Percentiles rank a stretch among this genome's conserved stretches.
phyloP scores from a whole-genome alignment of 495 filamentous ascomycete species.

The Aspergillus asperescens region DNA sequence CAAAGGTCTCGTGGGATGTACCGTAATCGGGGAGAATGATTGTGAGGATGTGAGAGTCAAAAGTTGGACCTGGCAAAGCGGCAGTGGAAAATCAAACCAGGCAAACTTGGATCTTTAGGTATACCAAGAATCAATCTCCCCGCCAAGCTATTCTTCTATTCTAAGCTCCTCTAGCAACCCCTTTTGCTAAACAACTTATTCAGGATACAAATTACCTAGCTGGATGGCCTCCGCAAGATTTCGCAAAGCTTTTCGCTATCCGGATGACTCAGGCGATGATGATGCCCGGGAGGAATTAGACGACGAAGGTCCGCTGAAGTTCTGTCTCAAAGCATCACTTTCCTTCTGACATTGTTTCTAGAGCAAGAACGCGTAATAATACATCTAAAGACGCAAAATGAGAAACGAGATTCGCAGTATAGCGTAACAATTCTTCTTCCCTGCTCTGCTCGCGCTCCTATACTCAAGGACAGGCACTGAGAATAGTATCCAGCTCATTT shows the following conservation, averaged over 20 bases:
- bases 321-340: neutral
- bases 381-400: constrained; percentile 52
- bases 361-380: constrained; percentile 70
- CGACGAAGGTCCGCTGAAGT: constrained; percentile 50
- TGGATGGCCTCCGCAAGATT: constrained; percentile 50
- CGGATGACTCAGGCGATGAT: constrained; percentile 46
- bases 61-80: constrained; percentile 5
- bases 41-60: neutral
- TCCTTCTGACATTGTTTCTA: constrained; percentile 26
- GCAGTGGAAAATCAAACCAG: constrained; percentile 26
- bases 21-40: neutral
- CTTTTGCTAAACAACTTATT: neutral
- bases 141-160: neutral
- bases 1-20: neutral
- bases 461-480: neutral
- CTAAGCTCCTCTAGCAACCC: neutral
- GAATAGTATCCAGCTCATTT: constrained; percentile 36
- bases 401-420: constrained; percentile 54
- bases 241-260: constrained; percentile 60
- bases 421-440: constrained; percentile 31
- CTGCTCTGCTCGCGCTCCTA: neutral
- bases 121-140: neutral
- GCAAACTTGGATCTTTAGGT: constrained; percentile 33
- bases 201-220: neutral
- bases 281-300: constrained; percentile 50